A percentile compares a stretch with the other conserved stretches of the same genome.
These are phyloP conservation scores for Prunella vulgaris DNA, from an alignment of 257 asterid species.

Conservation along the genomic window DNA sequence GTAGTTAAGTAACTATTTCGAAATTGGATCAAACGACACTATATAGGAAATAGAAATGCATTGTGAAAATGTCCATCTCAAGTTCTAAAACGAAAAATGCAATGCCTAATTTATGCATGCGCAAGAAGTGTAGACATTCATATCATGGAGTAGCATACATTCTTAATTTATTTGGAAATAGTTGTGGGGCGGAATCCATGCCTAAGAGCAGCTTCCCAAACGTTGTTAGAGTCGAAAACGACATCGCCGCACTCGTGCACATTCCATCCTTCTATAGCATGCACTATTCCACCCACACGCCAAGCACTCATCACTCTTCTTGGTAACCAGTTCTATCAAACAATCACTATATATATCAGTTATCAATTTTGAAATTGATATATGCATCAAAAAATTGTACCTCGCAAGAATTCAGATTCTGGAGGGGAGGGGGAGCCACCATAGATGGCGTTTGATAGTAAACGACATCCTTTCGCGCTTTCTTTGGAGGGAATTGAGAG, in stretches of 20 bases:
- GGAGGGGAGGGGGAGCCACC: constrained; percentile 50
- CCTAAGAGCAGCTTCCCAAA: constrained; percentile 59
- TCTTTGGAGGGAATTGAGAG: constrained; percentile 57
- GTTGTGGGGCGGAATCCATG: constrained; percentile 63
- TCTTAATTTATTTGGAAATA: constrained; percentile 3
- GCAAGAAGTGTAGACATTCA: too few relatives aligned
- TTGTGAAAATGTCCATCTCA: too few relatives aligned
- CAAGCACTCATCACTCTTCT: constrained; percentile 70
- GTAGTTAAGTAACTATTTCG: too few relatives aligned
- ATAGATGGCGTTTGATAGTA: constrained; percentile 60
- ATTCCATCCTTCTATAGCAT: constrained; percentile 64
- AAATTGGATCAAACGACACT: too few relatives aligned
- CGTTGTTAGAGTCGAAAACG: constrained; percentile 33
- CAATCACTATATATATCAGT: background rate
- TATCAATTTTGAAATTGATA: background rate
- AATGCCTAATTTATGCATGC: too few relatives aligned
- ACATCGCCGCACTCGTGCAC: constrained; percentile 64
- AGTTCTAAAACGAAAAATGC: too few relatives aligned
- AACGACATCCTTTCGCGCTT: constrained; percentile 37
- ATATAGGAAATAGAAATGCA: too few relatives aligned
- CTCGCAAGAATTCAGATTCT: constrained; percentile 73
- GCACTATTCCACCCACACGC: constrained; percentile 75
- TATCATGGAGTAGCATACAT: background rate
- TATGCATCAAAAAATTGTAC: constrained; percentile 14
- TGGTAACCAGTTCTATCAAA: constrained; percentile 62